phyloP scores from a whole-genome alignment of 2,329 filamentous ascomycete species.

The Stemphylium lycopersici region DNA sequence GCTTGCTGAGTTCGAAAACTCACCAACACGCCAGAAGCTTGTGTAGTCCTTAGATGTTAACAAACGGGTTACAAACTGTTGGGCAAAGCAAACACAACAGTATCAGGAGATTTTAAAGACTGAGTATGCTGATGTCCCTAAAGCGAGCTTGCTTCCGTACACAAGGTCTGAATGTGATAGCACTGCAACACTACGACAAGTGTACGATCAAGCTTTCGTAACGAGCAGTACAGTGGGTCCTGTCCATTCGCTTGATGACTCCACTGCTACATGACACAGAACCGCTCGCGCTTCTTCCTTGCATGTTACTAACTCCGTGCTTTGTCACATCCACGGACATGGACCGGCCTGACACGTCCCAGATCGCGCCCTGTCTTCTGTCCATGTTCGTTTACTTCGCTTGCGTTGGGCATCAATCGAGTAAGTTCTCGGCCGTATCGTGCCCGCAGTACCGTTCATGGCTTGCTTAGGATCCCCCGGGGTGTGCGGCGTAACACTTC shows the following conservation, averaged over 20 bases:
- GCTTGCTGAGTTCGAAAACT: too few relatives aligned
- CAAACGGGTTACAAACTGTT: too few relatives aligned
- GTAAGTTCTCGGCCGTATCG: neutral
- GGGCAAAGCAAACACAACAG: neutral
- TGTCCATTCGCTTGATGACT: neutral
- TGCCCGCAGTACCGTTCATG: neutral
- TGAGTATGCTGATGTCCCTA: too few relatives aligned
- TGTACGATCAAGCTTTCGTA: constrained; percentile 3
- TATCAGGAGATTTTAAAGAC: neutral
- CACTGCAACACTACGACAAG: neutral
- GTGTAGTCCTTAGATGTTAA: too few relatives aligned
- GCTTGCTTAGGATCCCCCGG: neutral
- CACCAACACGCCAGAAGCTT: too few relatives aligned
- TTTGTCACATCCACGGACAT: neutral
- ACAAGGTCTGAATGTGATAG: too few relatives aligned
- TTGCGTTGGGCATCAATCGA: constrained; percentile 14
- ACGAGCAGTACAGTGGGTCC: neutral
- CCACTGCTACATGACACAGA: constrained; percentile 11
- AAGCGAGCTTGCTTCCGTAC: too few relatives aligned
- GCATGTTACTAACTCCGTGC: neutral
- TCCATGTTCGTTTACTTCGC: neutral
- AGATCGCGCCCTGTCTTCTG: neutral
- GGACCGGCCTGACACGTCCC: neutral
- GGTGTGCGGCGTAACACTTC: neutral
- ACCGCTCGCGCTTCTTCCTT: neutral